Evolutionary conservation across 225 moss, liverwort and hornwort species (phyloP).

Genomic region (Pseudoscleropodium purum): DNA sequence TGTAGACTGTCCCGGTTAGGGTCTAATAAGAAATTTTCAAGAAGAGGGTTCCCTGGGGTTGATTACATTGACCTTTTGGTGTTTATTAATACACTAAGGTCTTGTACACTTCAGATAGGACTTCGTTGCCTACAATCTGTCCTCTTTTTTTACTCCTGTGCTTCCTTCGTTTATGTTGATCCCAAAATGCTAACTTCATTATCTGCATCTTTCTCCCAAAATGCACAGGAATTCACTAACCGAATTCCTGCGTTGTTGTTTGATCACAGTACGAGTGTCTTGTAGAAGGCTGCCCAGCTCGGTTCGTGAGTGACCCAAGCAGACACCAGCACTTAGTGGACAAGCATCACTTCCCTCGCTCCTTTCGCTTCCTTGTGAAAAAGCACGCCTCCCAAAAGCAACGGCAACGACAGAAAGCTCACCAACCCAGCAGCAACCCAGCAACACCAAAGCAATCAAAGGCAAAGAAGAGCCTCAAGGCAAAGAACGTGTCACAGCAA

Average conservation of each 20-base stretch:
- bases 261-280: constrained; percentile 61
- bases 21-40: background rate
- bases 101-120: background rate
- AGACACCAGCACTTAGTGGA: constrained; percentile 70
- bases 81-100: background rate
- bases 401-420: constrained; percentile 47
- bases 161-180: background rate
- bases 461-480: constrained; percentile 17
- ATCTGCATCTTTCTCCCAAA: background rate
- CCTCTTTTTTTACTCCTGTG: background rate
- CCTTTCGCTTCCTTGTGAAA: constrained; percentile 56
- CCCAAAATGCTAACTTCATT: background rate
- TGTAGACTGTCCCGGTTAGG: background rate
- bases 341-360: constrained; percentile 64
- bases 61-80: background rate
- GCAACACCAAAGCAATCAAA: constrained; percentile 10
- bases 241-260: background rate
- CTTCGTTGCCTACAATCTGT: background rate
- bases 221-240: background rate
- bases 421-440: background rate
- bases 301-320: constrained; percentile 41
- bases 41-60: background rate
- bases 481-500: background rate
- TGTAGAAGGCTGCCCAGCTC: constrained; percentile 50
- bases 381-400: constrained; percentile 65